Evolutionary conservation across 2,329 filamentous ascomycete species (phyloP), one percentile per base, ranked within the genome.

Genomic region (Penicillium sp.): DNA sequence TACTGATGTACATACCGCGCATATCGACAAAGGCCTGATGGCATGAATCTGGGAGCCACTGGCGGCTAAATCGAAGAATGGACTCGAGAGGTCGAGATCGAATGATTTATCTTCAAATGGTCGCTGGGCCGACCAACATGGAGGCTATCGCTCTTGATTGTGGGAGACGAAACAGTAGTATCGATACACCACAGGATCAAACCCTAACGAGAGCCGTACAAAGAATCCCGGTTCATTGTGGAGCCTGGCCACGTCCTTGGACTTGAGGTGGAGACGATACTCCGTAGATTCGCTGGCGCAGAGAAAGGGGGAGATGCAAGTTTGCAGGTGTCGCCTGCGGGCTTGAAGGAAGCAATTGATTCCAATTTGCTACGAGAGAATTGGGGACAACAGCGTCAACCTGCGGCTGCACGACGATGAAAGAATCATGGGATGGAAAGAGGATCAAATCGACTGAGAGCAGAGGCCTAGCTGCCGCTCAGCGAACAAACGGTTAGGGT

Each of bases 151-250:
- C 39, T 28, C 37, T 41, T 17, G 38, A 43, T 14, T 53, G 50
- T 53, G 50, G 50, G 50, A 53, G 4, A 17, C 5, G 22, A 41
- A 17, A n/a, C 8, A 20, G 20, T 17, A 31, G 20, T 25, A 48
- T 31, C 22, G 14, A 10, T 22, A 22, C 22, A n/a, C 15, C 15
- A 41, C 22, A 25, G 17, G 20, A 25, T 15, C 25, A 51, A 63
- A 61, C 63, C 63, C 63, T 62, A 65, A 65, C 55, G 38, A 54
- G 52, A 50, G 41, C 54, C 57, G 43, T 53, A 54, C 56, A 48
- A 55, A 20, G 43, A 60, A 51, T 25, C 22, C 48, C 51, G 52
- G 52, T 60, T 63, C 45, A 39, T 60, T 34, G 62, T 64, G 60
- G 62, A 49, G 51, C 54, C 62, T 45, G 34, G 62, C 57, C 60